A percentile compares a stretch with the other conserved stretches of the same genome.
Evolutionary conservation across 352 stramenopile species (phyloP).

Genomic region (Globisporangium nagaii): DNA sequence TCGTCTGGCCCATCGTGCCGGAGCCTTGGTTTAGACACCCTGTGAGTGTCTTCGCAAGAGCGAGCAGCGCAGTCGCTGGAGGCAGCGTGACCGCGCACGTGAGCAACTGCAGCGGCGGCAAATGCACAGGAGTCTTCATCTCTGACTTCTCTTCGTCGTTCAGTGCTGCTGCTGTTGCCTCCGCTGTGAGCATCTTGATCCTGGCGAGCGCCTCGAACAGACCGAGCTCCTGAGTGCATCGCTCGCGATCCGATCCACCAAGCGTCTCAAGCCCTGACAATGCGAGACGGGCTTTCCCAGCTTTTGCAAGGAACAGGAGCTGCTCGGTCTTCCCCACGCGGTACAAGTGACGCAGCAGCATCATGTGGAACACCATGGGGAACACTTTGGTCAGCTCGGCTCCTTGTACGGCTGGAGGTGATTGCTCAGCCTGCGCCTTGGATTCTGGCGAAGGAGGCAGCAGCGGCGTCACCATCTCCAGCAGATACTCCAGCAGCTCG

Average conservation of each 20-base stretch:
- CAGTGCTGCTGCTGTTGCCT: not conserved
- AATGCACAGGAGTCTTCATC: not conserved
- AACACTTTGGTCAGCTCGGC: constrained; percentile 10
- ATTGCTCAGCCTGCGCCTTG: not conserved
- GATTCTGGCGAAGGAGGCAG: not conserved
- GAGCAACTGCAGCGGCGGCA: not conserved
- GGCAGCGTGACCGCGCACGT: not conserved
- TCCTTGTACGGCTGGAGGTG: not conserved
- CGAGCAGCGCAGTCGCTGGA: not conserved
- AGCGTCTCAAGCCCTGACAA: not conserved
- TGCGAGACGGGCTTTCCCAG: constrained; percentile 13
- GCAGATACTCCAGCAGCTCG: constrained; percentile 29
- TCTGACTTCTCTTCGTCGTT: not conserved
- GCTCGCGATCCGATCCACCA: not conserved
- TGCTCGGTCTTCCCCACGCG: constrained; percentile 14
- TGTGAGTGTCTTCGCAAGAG: constrained; percentile 16
- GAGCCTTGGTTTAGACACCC: constrained; percentile 18
- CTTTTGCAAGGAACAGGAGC: constrained; percentile 18
- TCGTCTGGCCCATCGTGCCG: constrained; percentile 17
- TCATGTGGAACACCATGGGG: constrained; percentile 29
- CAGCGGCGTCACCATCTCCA: constrained; percentile 27
- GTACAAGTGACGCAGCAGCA: constrained; percentile 20
- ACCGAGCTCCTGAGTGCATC: constrained; percentile 15
- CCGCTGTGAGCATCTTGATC: not conserved
- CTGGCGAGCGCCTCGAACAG: constrained; percentile 21